Conservation (phyloP, 2,329 filamentous ascomycete genomes). For the Ceratocystis eucalypticola region DNA sequence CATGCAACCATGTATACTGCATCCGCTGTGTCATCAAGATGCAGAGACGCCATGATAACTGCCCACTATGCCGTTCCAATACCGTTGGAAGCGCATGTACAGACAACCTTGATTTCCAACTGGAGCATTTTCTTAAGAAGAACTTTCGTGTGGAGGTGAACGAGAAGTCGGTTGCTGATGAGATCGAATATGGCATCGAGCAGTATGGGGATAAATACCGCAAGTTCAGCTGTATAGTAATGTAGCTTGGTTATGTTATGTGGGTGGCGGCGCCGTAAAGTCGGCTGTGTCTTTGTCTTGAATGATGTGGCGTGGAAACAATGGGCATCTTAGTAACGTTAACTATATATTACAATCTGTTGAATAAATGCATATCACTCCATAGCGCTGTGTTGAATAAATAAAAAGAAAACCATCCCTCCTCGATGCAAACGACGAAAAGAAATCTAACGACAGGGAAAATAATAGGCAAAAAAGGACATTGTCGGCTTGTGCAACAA, state of each 20-base stretch:
- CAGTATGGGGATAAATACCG: slow-evolving; percentile 55
- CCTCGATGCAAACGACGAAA: too few relatives aligned
- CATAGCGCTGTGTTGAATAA: slow-evolving; percentile 6
- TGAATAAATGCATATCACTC: slow-evolving; percentile 1
- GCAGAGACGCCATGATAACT: slow-evolving; percentile 56
- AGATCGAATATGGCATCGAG: slow-evolving; percentile 60
- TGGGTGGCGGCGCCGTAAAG: not conserved
- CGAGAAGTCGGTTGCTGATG: slow-evolving; percentile 56
- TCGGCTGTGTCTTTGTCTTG: not conserved
- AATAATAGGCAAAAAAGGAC: not conserved
- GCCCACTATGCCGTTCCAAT: slow-evolving; percentile 61
- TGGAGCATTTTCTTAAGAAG: slow-evolving; percentile 55
- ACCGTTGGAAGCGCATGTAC: slow-evolving; percentile 50
- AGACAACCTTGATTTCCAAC: slow-evolving; percentile 54
- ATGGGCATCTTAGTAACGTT: not conserved
- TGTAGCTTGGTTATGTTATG: slow-evolving; percentile 31
- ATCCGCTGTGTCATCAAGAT: slow-evolving; percentile 72
- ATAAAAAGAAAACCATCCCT: not conserved
- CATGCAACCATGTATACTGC: slow-evolving; percentile 67
- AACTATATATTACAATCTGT: slow-evolving; percentile 3
- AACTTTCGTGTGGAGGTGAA: slow-evolving; percentile 63
- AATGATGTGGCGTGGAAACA: not conserved
- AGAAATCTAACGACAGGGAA: not conserved
- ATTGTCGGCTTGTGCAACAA: too few relatives aligned
- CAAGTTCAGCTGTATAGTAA: slow-evolving; percentile 44